Evolutionary conservation across 495 filamentous ascomycete genomes (phyloP), one percentile per base, ranked within the genome.

Genomic region (Lepraria neglecta): DNA sequence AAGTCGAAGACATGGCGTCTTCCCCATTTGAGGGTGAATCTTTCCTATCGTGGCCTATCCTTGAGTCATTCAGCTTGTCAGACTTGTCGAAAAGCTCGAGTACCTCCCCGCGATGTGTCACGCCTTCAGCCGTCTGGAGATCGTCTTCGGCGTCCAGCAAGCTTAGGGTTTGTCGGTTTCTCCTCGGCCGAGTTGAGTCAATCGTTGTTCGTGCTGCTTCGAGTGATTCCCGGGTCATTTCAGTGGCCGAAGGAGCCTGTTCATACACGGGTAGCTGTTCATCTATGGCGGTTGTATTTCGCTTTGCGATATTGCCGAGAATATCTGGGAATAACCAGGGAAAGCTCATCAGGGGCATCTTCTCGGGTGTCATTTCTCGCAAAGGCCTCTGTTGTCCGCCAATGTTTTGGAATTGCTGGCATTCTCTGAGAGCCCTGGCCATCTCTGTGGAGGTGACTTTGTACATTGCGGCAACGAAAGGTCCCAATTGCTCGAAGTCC

Each of bases 381-480:
- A 64, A 60, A 31, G 71, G 71, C 9, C 71, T 58, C 9, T 70
- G 69, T 30, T 74, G 71, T 3, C 76, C 73, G 0, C 67, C 71
- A 3, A 74, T 66, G 0, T 73, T 61, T 52, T 76, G 70, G 0
- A 61, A 66, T 28, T 69, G 67, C 2, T 69, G 66, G 42, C 77
- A 74, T 60, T 82, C 77, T 17, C 70, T 61, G 0, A 88, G 67
- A 0, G 85, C 83, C 11, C 75, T 71, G 4, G 75, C 70, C 24
- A 90, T 77, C 65, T 95, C 85, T 60, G 87, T 74, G 56, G 84
- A 82, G 0, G 95, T 95, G 28, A 95, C 80, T 2, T 77, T 80
- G 68, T 99, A 97, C 85, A 95, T 90, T 47, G 90, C 94, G 3
- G 87, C 87, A 12, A 88, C 82, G 57, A 97, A 87, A 1, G 84